Evolutionary conservation across 2,329 filamentous ascomycete genomes (phyloP).

Genomic region (Mariannaea elegans): DNA sequence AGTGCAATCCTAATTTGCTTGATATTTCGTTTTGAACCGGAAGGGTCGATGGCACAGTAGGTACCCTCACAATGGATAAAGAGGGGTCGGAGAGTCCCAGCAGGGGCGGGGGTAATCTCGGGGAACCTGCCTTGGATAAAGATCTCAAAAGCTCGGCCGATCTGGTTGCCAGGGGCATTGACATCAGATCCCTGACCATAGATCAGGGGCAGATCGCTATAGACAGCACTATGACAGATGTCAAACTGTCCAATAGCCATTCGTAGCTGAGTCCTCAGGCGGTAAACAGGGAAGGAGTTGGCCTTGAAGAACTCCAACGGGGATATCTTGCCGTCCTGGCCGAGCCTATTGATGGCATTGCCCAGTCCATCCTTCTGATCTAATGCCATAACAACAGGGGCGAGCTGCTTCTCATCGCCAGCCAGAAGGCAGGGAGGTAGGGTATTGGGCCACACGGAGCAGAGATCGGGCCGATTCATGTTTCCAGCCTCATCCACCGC

Average conservation of each 20-base stretch:
- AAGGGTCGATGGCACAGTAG: neutral
- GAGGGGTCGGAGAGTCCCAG: neutral
- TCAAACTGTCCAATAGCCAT: slow-evolving; percentile 33
- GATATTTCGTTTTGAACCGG: neutral
- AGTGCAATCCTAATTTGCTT: slow-evolving; percentile 30
- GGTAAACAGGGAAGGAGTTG: slow-evolving; percentile 27
- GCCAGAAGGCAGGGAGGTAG: slow-evolving; percentile 31
- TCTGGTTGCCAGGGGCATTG: neutral
- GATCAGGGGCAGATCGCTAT: neutral
- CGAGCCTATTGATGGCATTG: slow-evolving; percentile 21
- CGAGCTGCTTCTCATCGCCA: slow-evolving; percentile 33
- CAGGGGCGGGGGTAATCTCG: neutral
- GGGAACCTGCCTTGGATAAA: neutral
- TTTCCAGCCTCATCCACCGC: slow-evolving; percentile 36
- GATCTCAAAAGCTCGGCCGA: neutral
- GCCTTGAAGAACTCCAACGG: slow-evolving; percentile 24
- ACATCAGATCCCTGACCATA: neutral
- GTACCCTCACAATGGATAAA: slow-evolving; percentile 4
- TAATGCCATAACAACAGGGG: slow-evolving; percentile 6
- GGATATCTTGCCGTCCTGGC: slow-evolving; percentile 18
- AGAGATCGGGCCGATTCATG: slow-evolving; percentile 32
- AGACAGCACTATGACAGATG: slow-evolving; percentile 13
- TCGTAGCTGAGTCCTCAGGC: slow-evolving; percentile 26
- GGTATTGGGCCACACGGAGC: slow-evolving; percentile 36
- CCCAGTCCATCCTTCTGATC: neutral